Conservation (phyloP, 2,329 filamentous ascomycete species). For the Ploettnerulaceae sp. region DNA sequence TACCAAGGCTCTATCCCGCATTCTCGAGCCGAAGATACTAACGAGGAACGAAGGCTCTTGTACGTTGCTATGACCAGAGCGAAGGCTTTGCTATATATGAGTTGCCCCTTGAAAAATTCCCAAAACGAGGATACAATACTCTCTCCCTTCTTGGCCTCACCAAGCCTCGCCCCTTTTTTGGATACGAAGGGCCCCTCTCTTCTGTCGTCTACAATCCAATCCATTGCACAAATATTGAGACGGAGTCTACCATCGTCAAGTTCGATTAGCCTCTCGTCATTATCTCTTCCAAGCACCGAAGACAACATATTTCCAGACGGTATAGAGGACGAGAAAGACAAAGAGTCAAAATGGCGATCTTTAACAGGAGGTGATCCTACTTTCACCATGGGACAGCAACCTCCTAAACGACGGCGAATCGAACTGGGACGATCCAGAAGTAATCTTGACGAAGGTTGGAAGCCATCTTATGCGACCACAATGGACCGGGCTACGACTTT, state of each 20-base stretch:
- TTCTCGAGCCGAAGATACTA: slow-evolving; percentile 73
- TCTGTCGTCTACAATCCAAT: slow-evolving; percentile 54
- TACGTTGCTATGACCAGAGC: slow-evolving; percentile 98
- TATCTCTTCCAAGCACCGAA: slow-evolving; percentile 51
- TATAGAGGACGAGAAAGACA: slow-evolving; percentile 38
- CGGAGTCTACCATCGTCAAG: slow-evolving; percentile 49
- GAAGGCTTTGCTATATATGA: slow-evolving; percentile 79
- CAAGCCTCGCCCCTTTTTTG: slow-evolving; percentile 47
- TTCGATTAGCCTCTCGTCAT: slow-evolving; percentile 39
- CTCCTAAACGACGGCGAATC: slow-evolving; percentile 29
- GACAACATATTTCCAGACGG: slow-evolving; percentile 68
- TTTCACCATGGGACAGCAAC: slow-evolving; percentile 24
- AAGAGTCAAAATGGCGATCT: slow-evolving; percentile 36
- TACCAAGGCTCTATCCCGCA: slow-evolving; percentile 92
- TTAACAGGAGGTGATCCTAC: slow-evolving; percentile 21
- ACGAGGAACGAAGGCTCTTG: slow-evolving; percentile 82
- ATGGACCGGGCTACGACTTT: slow-evolving; percentile 60
- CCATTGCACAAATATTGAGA: slow-evolving; percentile 70
- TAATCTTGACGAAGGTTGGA: slow-evolving; percentile 25
- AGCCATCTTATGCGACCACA: slow-evolving; percentile 49
- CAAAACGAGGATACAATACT: slow-evolving; percentile 58
- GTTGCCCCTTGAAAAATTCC: slow-evolving; percentile 66
- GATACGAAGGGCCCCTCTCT: slow-evolving; percentile 66
- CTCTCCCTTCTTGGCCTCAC: slow-evolving; percentile 65
- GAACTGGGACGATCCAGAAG: slow-evolving; percentile 18